Percentiles rank a stretch among this genome's conserved stretches.
Evolutionary conservation across 192 early-diverging fungal genomes (phyloP).

Genomic region (Coemansia sp.): DNA sequence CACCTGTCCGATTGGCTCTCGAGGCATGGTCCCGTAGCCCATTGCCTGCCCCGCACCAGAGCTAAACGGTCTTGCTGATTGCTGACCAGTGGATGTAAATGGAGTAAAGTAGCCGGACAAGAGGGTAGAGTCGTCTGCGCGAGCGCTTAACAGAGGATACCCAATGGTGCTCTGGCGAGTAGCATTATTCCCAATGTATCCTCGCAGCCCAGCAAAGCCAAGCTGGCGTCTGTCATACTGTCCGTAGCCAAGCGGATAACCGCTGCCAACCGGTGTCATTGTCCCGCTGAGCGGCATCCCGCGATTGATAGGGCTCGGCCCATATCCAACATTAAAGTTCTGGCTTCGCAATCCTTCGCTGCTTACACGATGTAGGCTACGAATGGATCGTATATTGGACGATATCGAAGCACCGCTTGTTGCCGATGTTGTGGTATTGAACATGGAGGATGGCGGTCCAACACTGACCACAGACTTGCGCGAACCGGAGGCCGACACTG

Average conservation of each 20-base stretch:
- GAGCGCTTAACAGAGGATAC: conserved; percentile 6
- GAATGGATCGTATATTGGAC: conserved; percentile 36
- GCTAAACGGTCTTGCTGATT: conserved; percentile 15
- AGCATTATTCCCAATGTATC: conserved; percentile 45
- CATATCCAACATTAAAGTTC: conserved; percentile 17
- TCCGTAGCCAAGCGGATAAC: conserved; percentile 3
- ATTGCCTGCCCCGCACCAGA: conserved; percentile 14
- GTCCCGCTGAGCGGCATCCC: conserved; percentile 29
- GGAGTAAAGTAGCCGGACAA: conserved; percentile 32
- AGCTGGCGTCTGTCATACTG: conserved; percentile 32
- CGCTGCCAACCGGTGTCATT: conserved; percentile 31
- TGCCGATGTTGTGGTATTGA: conserved; percentile 19
- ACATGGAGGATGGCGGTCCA: conserved; percentile 19
- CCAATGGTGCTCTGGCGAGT: conserved; percentile 19
- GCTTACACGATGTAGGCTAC: conserved; percentile 33
- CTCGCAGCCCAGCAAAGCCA: conserved; percentile 48
- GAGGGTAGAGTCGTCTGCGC: conserved; percentile 19
- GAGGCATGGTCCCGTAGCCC: conserved; percentile 36
- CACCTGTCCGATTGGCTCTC: conserved; percentile 29
- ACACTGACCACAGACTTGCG: conserved; percentile 21
- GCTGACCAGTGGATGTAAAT: conserved; percentile 9
- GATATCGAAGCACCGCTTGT: conserved; percentile 28
- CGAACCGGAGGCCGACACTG: conserved; percentile 9
- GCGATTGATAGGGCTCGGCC: conserved; percentile 33
- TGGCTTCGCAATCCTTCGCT: conserved; percentile 34